phyloP scores from a whole-genome alignment of 768 basidiomycete genomes.

The Naganishia friedmannii region DNA sequence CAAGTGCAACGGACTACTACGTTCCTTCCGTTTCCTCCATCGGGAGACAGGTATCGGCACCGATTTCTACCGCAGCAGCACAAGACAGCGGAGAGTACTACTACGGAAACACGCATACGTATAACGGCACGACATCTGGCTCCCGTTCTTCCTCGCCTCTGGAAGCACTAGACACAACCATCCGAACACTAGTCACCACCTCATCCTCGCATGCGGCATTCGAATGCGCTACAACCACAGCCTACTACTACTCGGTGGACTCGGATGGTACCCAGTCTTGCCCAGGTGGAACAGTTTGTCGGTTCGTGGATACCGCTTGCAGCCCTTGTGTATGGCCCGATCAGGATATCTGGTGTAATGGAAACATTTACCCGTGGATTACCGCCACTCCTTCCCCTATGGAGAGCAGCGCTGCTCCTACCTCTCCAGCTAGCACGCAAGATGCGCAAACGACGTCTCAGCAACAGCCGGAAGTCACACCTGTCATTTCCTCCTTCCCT shows the following conservation, averaged over 20 bases:
- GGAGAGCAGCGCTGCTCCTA: not conserved
- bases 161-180: not conserved
- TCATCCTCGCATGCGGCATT: conserved; percentile 9
- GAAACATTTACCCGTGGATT: conserved; percentile 1
- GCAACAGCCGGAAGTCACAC: not conserved
- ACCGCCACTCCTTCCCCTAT: not conserved
- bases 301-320: conserved; percentile 14
- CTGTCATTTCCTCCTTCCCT: not conserved
- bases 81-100: conserved; percentile 10
- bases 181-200: conserved; percentile 1
- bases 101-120: conserved; percentile 23
- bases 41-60: not conserved
- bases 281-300: conserved; percentile 20
- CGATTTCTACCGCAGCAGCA: not conserved
- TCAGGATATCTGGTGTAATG: conserved; percentile 17
- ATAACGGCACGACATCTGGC: conserved; percentile 3
- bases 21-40: not conserved
- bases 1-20: conserved; percentile 1
- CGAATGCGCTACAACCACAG: conserved; percentile 5
- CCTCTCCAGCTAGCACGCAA: not conserved
- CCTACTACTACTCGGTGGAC: conserved; percentile 8
- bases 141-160: not conserved
- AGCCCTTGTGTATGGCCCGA: conserved; percentile 24
- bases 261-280: conserved; percentile 11
- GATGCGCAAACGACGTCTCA: not conserved